A percentile compares a stretch with the other conserved stretches of the same genome.
These are phyloP conservation scores for Raddia distichophylla DNA, from an alignment of 176 grass and related monocot species.

Conservation along the genomic window DNA sequence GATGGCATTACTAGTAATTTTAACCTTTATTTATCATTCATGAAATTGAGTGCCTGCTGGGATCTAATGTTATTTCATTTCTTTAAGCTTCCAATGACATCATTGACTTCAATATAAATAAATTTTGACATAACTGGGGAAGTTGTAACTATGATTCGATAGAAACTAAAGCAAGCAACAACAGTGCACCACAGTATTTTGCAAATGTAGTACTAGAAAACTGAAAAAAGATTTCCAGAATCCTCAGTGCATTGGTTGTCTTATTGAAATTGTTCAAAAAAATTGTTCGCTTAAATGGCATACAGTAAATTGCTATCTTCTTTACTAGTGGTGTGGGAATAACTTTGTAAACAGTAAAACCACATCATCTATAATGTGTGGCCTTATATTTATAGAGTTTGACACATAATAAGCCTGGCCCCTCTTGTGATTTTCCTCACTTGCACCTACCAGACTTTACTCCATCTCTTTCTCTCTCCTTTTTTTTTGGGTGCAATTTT, in stretches of 20 bases:
- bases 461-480: no score
- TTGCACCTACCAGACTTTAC: no score
- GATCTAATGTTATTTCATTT: background rate
- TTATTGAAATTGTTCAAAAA: background rate
- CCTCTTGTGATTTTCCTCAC: no score
- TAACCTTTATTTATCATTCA: background rate
- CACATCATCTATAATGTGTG: no score
- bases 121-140: background rate
- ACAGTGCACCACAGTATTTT: background rate
- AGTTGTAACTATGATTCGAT: constrained; percentile 8
- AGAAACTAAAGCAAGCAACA: background rate
- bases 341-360: no score
- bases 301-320: background rate
- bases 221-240: constrained; percentile 12
- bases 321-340: no score
- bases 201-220: constrained; percentile 19
- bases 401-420: no score
- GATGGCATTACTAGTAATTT: background rate
- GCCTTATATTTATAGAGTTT: no score
- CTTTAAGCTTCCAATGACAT: background rate
- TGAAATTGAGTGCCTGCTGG: background rate
- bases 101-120: background rate
- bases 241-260: background rate
- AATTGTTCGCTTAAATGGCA: constrained; percentile 5
- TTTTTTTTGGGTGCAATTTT: no score